Evolutionary conservation across 2,329 filamentous ascomycete species (phyloP).

Genomic region (Tolypocladium inflatum): DNA sequence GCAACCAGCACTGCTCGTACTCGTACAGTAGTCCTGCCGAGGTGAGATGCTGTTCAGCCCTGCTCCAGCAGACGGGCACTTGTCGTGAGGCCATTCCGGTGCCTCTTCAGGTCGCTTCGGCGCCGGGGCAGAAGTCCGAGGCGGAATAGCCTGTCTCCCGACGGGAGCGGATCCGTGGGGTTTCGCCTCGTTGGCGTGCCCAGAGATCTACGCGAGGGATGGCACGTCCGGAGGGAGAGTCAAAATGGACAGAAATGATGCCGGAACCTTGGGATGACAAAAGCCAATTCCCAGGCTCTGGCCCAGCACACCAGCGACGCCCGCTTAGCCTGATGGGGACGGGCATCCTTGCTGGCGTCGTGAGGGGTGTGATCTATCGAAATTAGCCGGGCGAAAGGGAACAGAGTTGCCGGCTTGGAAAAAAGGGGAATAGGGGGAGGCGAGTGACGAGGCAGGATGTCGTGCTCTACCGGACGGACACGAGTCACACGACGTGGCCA

Average conservation of each 20-base stretch:
- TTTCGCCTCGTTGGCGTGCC: neutral
- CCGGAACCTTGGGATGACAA: neutral
- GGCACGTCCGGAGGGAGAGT: neutral
- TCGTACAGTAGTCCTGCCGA: neutral
- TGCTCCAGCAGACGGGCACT: neutral
- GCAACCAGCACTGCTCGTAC: neutral
- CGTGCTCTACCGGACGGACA: neutral
- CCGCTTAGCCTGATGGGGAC: neutral
- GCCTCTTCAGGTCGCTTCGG: neutral
- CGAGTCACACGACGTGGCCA: neutral
- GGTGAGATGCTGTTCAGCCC: neutral
- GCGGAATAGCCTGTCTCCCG: neutral
- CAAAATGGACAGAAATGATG: neutral
- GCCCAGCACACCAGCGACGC: neutral
- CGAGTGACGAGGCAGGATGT: neutral
- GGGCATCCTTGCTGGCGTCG: slow-evolving; percentile 1
- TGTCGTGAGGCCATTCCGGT: neutral
- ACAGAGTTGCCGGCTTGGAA: neutral
- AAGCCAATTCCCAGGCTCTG: neutral
- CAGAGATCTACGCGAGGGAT: neutral
- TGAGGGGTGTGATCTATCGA: neutral
- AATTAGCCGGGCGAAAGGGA: neutral
- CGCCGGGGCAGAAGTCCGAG: neutral
- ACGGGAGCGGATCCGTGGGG: too few species aligned
- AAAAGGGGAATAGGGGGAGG: neutral